These are phyloP conservation scores for Trametes polyzona DNA, from an alignment of 1,284 basidiomycete species.

Conservation along the genomic window DNA sequence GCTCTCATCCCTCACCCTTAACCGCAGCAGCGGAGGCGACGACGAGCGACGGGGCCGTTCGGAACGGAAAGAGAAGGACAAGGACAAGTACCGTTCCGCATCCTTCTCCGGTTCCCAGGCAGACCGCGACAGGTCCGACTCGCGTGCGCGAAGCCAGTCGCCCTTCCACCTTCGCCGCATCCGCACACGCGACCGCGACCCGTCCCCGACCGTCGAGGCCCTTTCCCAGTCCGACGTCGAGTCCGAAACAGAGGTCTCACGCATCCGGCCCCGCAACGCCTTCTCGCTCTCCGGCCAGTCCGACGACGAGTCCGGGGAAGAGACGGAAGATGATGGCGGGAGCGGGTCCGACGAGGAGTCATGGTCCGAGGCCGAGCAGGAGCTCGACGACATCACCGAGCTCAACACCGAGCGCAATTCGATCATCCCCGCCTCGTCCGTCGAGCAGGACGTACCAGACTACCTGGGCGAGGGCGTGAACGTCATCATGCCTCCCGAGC, in stretches of 20 bases:
- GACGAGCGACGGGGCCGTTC: constrained; percentile 60
- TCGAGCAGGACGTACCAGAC: constrained; percentile 61
- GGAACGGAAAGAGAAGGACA: constrained; percentile 38
- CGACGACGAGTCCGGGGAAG: constrained; percentile 58
- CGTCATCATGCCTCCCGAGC: constrained; percentile 80
- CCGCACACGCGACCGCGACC: constrained; percentile 58
- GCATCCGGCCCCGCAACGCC: constrained; percentile 61
- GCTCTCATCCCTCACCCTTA: constrained; percentile 66
- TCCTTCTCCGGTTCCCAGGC: constrained; percentile 43
- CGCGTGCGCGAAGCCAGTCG: constrained; percentile 70
- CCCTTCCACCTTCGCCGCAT: constrained; percentile 66
- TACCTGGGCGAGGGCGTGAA: constrained; percentile 89
- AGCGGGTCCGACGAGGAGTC: constrained; percentile 32
- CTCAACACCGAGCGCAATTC: constrained; percentile 79
- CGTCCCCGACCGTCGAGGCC: constrained; percentile 73
- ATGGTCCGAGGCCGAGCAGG: constrained; percentile 55
- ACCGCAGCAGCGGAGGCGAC: constrained; percentile 50
- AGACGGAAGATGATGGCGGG: constrained; percentile 40
- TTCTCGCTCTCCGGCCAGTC: constrained; percentile 59
- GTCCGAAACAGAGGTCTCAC: constrained; percentile 53
- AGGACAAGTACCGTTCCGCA: constrained; percentile 51
- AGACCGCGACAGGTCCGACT: constrained; percentile 34
- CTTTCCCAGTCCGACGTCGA: constrained; percentile 77
- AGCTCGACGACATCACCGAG: constrained; percentile 80
- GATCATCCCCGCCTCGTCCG: constrained; percentile 50